Percentiles rank a stretch among this genome's conserved stretches.
Conservation (phyloP, 331 rosid genomes). For the Acacia concinna region DNA sequence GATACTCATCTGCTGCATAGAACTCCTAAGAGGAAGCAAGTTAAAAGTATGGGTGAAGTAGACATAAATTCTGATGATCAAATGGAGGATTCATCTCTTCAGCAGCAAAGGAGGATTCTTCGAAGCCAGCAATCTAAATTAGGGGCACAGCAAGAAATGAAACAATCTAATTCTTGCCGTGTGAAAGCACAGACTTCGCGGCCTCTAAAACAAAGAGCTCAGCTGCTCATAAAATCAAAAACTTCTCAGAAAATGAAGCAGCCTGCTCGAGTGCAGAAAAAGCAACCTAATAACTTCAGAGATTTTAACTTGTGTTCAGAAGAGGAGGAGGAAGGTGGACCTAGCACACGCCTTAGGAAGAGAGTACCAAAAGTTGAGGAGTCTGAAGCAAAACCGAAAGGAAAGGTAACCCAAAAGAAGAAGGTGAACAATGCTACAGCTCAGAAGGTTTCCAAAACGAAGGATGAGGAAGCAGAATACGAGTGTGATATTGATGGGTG, state of each 20-base stretch:
- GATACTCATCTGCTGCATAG: constrained; percentile 5
- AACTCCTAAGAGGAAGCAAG: constrained; percentile 29
- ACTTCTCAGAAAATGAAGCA: constrained; percentile 43
- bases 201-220: constrained; percentile 41
- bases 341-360: constrained; percentile 70
- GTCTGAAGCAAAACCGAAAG: constrained; percentile 44
- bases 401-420: constrained; percentile 43
- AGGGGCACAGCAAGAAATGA: constrained; percentile 31
- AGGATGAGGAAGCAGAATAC: constrained; percentile 50
- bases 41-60: constrained; percentile 29
- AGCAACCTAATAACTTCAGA: constrained; percentile 27
- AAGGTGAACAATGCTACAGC: constrained; percentile 48
- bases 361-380: constrained; percentile 45
- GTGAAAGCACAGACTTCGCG: constrained; percentile 31
- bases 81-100: constrained; percentile 30
- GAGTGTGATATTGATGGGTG: constrained; percentile 71
- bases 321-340: constrained; percentile 58
- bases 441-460: constrained; percentile 42
- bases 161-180: constrained; percentile 32
- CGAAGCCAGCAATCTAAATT: constrained; percentile 45
- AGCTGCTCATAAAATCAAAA: constrained; percentile 31
- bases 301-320: constrained; percentile 34
- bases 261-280: constrained; percentile 38
- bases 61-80: constrained; percentile 29
- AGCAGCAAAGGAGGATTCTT: constrained; percentile 29